phyloP scores from a whole-genome alignment of 1,139 yeast genomes.

The Nakaseomyces glabratus region DNA sequence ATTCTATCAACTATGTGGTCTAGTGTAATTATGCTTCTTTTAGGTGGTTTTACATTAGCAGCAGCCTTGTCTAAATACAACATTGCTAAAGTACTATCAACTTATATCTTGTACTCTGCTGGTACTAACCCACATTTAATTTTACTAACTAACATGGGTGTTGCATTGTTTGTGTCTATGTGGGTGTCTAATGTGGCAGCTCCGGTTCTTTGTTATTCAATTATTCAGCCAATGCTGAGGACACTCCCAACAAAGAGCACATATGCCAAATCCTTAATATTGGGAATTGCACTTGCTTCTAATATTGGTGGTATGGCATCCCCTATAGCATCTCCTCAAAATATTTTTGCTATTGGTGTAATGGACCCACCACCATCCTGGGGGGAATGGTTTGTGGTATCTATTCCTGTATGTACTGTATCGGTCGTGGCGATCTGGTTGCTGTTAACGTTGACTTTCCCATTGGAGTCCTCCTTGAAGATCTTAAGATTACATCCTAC shows the following conservation, averaged over 20 bases:
- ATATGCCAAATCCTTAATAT: constrained; percentile 72
- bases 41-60: constrained; percentile 92
- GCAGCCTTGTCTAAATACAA: constrained; percentile 88
- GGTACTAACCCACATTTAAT: constrained; percentile 80
- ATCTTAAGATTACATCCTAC: constrained; percentile 52
- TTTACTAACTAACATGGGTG: constrained; percentile 70
- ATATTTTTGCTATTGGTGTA: constrained; percentile 75
- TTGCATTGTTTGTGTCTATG: constrained; percentile 79
- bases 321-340: constrained; percentile 94
- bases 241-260: constrained; percentile 70
- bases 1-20: constrained; percentile 90
- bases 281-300: constrained; percentile 87
- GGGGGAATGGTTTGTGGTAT: constrained; percentile 87
- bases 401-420: constrained; percentile 66
- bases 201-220: constrained; percentile 83
- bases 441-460: constrained; percentile 58
- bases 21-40: constrained; percentile 74
- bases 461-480: constrained; percentile 47
- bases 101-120: constrained; percentile 68
- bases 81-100: constrained; percentile 76
- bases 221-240: constrained; percentile 78
- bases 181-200: constrained; percentile 97
- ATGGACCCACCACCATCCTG: constrained; percentile 90
- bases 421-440: constrained; percentile 63
- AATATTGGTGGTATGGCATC: constrained; percentile 95